These are phyloP conservation scores for Aspergillus nanangensis DNA, from an alignment of 495 filamentous ascomycete species.

Conservation along the genomic window DNA sequence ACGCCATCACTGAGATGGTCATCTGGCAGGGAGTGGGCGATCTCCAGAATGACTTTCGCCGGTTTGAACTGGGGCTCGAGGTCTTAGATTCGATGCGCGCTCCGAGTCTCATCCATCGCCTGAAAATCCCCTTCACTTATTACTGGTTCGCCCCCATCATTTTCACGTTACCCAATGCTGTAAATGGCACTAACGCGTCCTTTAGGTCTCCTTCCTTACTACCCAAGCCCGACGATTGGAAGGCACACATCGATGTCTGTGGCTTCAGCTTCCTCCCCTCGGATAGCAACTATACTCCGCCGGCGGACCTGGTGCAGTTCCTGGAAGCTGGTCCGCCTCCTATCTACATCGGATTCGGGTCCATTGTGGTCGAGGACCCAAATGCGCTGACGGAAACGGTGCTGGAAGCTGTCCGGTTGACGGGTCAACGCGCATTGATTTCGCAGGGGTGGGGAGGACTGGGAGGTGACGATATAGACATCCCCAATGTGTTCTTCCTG, in stretches of 20 bases:
- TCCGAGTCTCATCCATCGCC: conserved; percentile 57
- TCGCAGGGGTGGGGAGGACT: conserved; percentile 80
- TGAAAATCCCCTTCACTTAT: conserved; percentile 74
- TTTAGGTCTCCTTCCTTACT: conserved; percentile 68
- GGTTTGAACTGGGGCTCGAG: conserved; percentile 60
- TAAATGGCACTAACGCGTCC: background rate
- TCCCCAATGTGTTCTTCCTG: conserved; percentile 71
- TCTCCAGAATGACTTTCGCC: conserved; percentile 68
- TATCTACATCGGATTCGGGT: conserved; percentile 79
- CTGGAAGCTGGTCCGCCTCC: conserved; percentile 63
- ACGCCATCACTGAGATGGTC: conserved; percentile 76
- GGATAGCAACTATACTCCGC: conserved; percentile 60
- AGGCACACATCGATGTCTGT: conserved; percentile 61
- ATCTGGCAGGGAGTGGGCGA: conserved; percentile 79
- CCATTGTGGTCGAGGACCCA: conserved; percentile 75
- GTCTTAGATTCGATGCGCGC: conserved; percentile 63
- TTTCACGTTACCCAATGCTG: too few relatives aligned
- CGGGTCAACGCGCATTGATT: conserved; percentile 68
- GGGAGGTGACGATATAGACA: conserved; percentile 52
- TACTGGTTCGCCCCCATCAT: conserved; percentile 67
- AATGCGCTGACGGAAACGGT: conserved; percentile 61
- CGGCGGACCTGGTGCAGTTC: conserved; percentile 57
- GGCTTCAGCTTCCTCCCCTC: conserved; percentile 72
- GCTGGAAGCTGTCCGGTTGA: conserved; percentile 60
- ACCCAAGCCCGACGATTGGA: conserved; percentile 75